A percentile compares a stretch with the other conserved stretches of the same genome.
These are phyloP conservation scores for Fraxinus velutina DNA, from an alignment of 305 asterid species.

Conservation along the genomic window DNA sequence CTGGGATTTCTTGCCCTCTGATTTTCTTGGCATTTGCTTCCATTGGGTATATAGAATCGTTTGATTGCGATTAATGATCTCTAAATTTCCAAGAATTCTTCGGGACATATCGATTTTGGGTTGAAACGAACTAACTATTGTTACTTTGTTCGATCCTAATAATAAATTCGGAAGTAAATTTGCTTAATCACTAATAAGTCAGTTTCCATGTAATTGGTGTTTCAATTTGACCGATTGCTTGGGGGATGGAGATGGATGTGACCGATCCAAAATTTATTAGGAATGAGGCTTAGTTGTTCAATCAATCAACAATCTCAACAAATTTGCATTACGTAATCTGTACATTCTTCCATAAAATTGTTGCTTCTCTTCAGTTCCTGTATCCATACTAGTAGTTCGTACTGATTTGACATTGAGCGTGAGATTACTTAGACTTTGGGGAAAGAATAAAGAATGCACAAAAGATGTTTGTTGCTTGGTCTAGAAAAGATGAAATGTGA, in stretches of 20 bases:
- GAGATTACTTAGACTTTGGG: conserved; percentile 10
- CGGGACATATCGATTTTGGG: background rate
- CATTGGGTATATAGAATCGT: background rate
- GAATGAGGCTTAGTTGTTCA: background rate
- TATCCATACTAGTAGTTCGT: background rate
- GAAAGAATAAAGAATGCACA: conserved; percentile 10
- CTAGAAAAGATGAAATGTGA: background rate
- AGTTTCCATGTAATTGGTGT: background rate
- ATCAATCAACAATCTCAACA: background rate
- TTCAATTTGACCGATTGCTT: background rate
- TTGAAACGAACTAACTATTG: background rate
- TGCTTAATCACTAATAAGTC: background rate
- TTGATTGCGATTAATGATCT: conserved; percentile 11
- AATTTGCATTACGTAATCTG: background rate
- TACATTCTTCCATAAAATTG: background rate
- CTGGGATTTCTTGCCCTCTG: conserved; percentile 8
- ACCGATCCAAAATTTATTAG: background rate
- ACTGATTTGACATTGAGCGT: background rate
- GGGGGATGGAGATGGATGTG: background rate
- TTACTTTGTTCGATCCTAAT: background rate
- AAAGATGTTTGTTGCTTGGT: background rate
- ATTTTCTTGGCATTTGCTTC: background rate
- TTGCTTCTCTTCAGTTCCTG: background rate
- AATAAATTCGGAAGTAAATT: background rate
- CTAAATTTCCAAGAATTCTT: background rate